A percentile compares a stretch with the other conserved stretches of the same genome.
These are phyloP conservation scores for Zygosaccharomyces gambellarensis DNA, from an alignment of 805 yeast genomes.

Conservation along the genomic window DNA sequence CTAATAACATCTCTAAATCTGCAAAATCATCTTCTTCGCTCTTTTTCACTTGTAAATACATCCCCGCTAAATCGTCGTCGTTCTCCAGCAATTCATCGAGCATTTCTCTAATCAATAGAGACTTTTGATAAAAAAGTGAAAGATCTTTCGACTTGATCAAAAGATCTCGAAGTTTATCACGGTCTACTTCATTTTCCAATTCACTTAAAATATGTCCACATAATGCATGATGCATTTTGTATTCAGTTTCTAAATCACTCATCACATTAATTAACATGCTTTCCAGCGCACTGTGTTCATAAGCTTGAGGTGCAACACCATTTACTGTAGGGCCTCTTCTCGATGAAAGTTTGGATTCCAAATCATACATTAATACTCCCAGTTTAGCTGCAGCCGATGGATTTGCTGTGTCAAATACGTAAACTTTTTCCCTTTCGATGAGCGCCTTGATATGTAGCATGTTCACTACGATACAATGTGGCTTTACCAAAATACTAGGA, in stretches of 20 bases:
- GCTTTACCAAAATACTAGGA: conserved; percentile 81
- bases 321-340: conserved; percentile 24
- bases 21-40: conserved; percentile 42
- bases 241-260: conserved; percentile 72
- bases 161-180: conserved; percentile 68
- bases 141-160: conserved; percentile 68
- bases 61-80: conserved; percentile 76
- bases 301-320: conserved; percentile 41
- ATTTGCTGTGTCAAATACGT: conserved; percentile 67
- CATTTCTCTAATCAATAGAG: conserved; percentile 70
- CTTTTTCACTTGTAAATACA: conserved; percentile 59
- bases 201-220: conserved; percentile 64
- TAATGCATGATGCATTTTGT: conserved; percentile 49
- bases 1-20: conserved; percentile 82
- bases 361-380: conserved; percentile 78
- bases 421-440: conserved; percentile 71
- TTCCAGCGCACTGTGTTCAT: conserved; percentile 81
- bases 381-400: conserved; percentile 59
- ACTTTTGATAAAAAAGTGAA: conserved; percentile 68
- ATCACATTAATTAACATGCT: conserved; percentile 76
- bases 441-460: conserved; percentile 85
- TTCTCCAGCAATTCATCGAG: conserved; percentile 79
- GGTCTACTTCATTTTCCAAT: conserved; percentile 72
- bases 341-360: conserved; percentile 59
- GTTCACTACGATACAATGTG: conserved; percentile 71